A percentile compares a stretch with the other conserved stretches of the same genome.
These are phyloP conservation scores for Lophiotrema nucula DNA, from an alignment of 495 filamentous ascomycete species.

Conservation along the genomic window DNA sequence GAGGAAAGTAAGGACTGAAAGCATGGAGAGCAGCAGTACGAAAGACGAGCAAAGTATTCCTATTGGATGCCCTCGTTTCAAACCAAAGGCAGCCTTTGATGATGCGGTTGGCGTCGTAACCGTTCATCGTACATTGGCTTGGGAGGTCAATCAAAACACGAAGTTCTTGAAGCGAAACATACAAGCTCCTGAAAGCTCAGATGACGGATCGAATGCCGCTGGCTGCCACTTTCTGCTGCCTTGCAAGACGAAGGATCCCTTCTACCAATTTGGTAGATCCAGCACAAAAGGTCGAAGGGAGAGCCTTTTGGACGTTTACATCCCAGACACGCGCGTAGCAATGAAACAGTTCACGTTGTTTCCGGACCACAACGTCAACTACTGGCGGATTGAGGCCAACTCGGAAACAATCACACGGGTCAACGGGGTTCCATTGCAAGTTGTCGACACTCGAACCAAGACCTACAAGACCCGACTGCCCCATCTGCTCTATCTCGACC, in stretches of 20 bases:
- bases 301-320: neutral
- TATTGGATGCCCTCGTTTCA: neutral
- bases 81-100: neutral
- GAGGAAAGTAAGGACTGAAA: too few species aligned
- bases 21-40: too few species aligned
- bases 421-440: constrained; percentile 7
- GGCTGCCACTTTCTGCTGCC: constrained; percentile 1
- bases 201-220: neutral
- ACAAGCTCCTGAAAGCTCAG: too few species aligned
- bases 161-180: neutral
- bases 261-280: neutral
- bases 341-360: constrained; percentile 1
- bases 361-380: neutral
- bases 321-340: neutral
- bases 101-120: neutral
- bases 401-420: neutral
- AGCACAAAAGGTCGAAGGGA: neutral
- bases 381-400: neutral
- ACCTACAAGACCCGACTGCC: neutral
- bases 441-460: neutral
- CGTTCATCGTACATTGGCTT: neutral
- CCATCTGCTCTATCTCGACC: neutral
- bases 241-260: neutral
- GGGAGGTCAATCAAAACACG: neutral
- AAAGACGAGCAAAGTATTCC: neutral